Evolutionary conservation across 768 basidiomycete species (phyloP).

Genomic region (Chlorophyllum brunneum): DNA sequence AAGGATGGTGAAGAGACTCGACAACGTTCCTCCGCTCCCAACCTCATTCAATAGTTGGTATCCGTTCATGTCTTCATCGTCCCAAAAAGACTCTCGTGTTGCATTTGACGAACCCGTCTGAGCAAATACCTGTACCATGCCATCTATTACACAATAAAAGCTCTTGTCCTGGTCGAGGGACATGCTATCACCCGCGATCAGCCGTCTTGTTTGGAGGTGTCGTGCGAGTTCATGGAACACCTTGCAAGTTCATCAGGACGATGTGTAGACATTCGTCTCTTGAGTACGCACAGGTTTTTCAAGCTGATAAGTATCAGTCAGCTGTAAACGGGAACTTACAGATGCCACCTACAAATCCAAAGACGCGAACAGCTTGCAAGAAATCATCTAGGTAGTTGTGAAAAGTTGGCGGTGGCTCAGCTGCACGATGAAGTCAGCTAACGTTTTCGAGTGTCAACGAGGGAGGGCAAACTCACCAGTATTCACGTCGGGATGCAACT

Average conservation of each 20-base stretch:
- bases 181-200: constrained; percentile 94
- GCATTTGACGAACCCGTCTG: constrained; percentile 53
- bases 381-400: constrained; percentile 99
- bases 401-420: constrained; percentile 69
- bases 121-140: constrained; percentile 92
- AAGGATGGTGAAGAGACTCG: constrained; percentile 94
- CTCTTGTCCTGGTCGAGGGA: constrained; percentile 89
- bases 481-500: constrained; percentile 90
- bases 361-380: constrained; percentile 91
- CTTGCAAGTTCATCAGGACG: constrained; percentile 30
- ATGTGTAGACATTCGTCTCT: neutral
- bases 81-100: constrained; percentile 57
- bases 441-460: neutral
- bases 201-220: constrained; percentile 90
- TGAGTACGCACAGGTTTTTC: constrained; percentile 81
- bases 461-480: constrained; percentile 33
- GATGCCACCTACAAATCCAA: constrained; percentile 71
- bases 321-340: neutral
- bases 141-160: constrained; percentile 98
- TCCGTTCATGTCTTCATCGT: constrained; percentile 88
- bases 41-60: constrained; percentile 97
- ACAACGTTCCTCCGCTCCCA: constrained; percentile 90
- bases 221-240: constrained; percentile 97
- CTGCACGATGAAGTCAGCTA: neutral
- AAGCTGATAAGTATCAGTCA: constrained; percentile 28